These are phyloP conservation scores for Perilla frutescens DNA, from an alignment of 257 asterid species.

Conservation along the genomic window DNA sequence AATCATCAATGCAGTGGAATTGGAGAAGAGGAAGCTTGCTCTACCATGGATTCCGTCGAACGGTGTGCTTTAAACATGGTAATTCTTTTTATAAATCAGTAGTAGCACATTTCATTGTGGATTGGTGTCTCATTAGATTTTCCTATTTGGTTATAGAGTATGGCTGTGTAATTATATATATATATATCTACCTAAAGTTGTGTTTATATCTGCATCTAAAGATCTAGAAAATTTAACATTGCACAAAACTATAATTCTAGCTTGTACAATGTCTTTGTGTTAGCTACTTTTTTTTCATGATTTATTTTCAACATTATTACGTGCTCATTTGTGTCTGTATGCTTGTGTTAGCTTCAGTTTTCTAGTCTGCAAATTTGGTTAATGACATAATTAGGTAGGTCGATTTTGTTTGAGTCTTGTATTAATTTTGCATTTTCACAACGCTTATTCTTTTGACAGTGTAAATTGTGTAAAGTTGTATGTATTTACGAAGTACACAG, in stretches of 20 bases:
- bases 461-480: background rate
- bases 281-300: too few species aligned
- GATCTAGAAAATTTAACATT: background rate
- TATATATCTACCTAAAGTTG: background rate
- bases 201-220: background rate
- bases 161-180: background rate
- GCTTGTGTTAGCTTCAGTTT: background rate
- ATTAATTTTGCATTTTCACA: background rate
- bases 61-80: conserved; percentile 10
- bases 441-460: background rate
- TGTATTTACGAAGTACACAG: too few species aligned
- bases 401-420: background rate
- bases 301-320: background rate
- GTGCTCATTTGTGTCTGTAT: background rate
- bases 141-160: background rate
- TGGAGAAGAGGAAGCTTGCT: background rate
- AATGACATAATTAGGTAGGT: background rate
- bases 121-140: background rate
- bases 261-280: too few species aligned
- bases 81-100: background rate
- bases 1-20: background rate
- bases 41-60: background rate
- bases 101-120: background rate
- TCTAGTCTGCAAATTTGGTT: background rate
- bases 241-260: too few species aligned